Base-by-base conservation (phyloP, 106 monocot species). In the Cymbidium sinense region DNA sequence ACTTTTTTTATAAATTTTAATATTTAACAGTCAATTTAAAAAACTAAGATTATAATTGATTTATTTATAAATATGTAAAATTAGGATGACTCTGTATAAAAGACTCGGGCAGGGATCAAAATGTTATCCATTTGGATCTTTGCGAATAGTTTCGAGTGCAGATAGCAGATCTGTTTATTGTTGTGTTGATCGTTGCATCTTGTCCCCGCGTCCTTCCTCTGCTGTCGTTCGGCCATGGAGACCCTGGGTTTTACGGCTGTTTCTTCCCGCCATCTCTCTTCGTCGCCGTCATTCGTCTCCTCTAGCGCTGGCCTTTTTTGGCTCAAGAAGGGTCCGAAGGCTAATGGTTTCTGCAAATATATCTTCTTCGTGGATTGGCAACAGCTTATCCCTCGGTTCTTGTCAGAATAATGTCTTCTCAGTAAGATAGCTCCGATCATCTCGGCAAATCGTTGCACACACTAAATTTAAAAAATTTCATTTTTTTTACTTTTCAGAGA, bases 181-280 rank as follows among this genome's bases (percentile, higher is more conserved):
- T 21, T 54, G 12, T 54, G 54, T 21, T 54, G 12, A 39, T 15
- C 0, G 54, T 54, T 54, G 61, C 25, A 10, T 27, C 61, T 62
- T 62, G 27, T 62, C 61, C 61, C 61, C n/a, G 61, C 34, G 6
- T 5, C 37, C 43, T 23, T 27, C 76, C 25, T 41, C 1, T 61
- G 72, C 70, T 70, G 19, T 12, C 50, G 19, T 33, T 43, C 78
- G 13, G 3, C 34, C 78, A 91, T 92, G 91, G 87, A 92, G 76
- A 76, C 88, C 5, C 55, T 89, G 35, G 29, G 61, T 74, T 81
- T 80, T 64, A 78, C 81, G 10, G n/a, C 81, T 51, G 70, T 44
- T 55, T 23, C 73, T 73, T 82, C 77, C 77, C 75, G 83, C 80
- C 81, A 79, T 62, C 23, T 86, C 76, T 82, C 84, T 28, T 44